Evolutionary conservation across 202 grass and related monocot genomes (phyloP).

Genomic region (Setaria italica): DNA sequence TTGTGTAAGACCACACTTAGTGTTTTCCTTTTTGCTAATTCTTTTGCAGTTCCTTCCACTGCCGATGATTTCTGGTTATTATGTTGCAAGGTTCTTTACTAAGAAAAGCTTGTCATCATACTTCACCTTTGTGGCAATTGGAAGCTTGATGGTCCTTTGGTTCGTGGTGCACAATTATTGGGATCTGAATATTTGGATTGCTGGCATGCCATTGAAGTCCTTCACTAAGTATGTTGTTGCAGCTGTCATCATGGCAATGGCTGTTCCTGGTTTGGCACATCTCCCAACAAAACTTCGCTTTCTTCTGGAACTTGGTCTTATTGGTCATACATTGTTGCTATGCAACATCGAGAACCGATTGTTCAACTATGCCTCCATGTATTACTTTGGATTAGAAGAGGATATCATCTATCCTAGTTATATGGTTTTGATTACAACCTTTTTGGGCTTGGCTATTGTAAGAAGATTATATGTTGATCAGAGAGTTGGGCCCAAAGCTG

Average conservation of each 20-base stretch:
- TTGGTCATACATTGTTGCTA: conserved; percentile 83
- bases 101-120: conserved; percentile 97
- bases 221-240: conserved; percentile 92
- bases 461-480: conserved; percentile 84
- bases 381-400: conserved; percentile 96
- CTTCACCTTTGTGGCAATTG: conserved; percentile 89
- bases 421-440: conserved; percentile 87
- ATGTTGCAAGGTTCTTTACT: conserved; percentile 90
- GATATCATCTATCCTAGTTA: conserved; percentile 96
- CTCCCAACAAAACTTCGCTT: conserved; percentile 79
- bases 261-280: conserved; percentile 88
- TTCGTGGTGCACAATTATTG: conserved; percentile 98
- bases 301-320: conserved; percentile 85
- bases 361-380: conserved; percentile 89
- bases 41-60: conserved; percentile 81
- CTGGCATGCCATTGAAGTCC: conserved; percentile 92
- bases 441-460: conserved; percentile 85
- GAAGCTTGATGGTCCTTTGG: conserved; percentile 97
- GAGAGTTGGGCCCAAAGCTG: conserved; percentile 81
- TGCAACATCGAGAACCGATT: conserved; percentile 94
- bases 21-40: conserved; percentile 12
- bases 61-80: conserved; percentile 92
- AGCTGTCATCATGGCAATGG: conserved; percentile 84
- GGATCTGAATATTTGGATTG: conserved; percentile 99
- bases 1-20: conserved; percentile 21